A percentile compares a stretch with the other conserved stretches of the same genome.
phyloP scores from a whole-genome alignment of 2,329 filamentous ascomycete genomes.

The Teratosphaeria zuluensis region DNA sequence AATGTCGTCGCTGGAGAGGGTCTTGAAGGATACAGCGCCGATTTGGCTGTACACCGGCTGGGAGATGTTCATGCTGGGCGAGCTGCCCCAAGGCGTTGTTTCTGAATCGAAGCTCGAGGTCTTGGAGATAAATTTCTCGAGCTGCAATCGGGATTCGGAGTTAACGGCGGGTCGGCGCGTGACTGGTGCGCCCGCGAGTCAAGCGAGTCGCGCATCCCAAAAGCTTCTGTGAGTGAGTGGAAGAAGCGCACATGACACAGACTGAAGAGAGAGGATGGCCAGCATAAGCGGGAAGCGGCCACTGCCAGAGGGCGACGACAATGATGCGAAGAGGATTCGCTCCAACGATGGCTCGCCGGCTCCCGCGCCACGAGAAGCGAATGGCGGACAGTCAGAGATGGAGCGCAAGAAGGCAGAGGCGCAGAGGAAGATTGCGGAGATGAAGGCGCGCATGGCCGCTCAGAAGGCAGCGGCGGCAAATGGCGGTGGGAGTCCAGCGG shows the following conservation, averaged over 20 bases:
- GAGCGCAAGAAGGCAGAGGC: constrained; percentile 26
- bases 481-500: not conserved
- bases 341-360: constrained; percentile 29
- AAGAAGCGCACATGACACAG: not conserved
- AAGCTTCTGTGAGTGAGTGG: not conserved
- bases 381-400: constrained; percentile 14
- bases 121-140: not conserved
- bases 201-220: not conserved
- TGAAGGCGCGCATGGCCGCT: constrained; percentile 26
- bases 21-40: constrained; percentile 79
- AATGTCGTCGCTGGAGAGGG: constrained; percentile 75
- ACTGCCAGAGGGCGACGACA: constrained; percentile 26
- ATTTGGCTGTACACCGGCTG: constrained; percentile 78
- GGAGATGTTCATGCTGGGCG: constrained; percentile 33
- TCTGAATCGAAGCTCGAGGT: not conserved
- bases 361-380: constrained; percentile 11
- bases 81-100: not conserved
- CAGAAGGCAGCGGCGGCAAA: not conserved
- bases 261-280: constrained; percentile 6
- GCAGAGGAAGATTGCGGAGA: constrained; percentile 24
- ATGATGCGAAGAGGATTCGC: constrained; percentile 32
- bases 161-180: not conserved
- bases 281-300: constrained; percentile 37
- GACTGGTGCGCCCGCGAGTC: not conserved
- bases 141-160: not conserved